These are phyloP conservation scores for Gynostemma pentaphyllum DNA, from an alignment of 306 rosid species.

Conservation along the genomic window DNA sequence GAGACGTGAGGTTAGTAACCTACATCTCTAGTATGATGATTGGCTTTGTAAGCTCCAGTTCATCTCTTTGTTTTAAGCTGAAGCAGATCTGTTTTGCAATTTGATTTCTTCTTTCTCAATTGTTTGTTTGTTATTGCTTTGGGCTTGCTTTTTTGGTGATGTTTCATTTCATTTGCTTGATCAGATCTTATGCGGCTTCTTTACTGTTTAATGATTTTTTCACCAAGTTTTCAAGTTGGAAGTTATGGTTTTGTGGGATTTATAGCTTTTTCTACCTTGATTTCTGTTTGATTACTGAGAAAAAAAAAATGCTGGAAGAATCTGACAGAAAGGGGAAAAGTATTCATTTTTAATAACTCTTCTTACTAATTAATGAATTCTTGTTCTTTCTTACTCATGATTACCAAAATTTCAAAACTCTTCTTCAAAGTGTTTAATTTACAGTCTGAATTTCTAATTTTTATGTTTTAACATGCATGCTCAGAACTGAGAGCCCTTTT, in stretches of 20 bases:
- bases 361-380: too few relatives aligned
- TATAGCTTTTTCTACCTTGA: background rate
- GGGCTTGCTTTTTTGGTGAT: background rate
- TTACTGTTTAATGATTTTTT: background rate
- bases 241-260: background rate
- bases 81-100: constrained; percentile 11
- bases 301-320: background rate
- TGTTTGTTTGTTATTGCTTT: background rate
- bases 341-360: too few relatives aligned
- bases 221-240: background rate
- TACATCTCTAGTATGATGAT: constrained; percentile 81
- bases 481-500: background rate
- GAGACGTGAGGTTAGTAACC: too few relatives aligned
- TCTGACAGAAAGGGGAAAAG: background rate
- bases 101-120: background rate
- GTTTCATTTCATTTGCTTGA: background rate
- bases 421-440: too few relatives aligned
- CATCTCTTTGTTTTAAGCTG: background rate
- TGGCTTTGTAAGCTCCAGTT: constrained; percentile 67
- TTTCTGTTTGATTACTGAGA: constrained; percentile 5
- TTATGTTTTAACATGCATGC: background rate
- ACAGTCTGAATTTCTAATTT: background rate
- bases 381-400: too few relatives aligned
- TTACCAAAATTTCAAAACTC: too few relatives aligned
- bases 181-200: background rate